A percentile compares a stretch with the other conserved stretches of the same genome.
Evolutionary conservation across 1,284 basidiomycete genomes (phyloP).

Genomic region (Testicularia cyperi): DNA sequence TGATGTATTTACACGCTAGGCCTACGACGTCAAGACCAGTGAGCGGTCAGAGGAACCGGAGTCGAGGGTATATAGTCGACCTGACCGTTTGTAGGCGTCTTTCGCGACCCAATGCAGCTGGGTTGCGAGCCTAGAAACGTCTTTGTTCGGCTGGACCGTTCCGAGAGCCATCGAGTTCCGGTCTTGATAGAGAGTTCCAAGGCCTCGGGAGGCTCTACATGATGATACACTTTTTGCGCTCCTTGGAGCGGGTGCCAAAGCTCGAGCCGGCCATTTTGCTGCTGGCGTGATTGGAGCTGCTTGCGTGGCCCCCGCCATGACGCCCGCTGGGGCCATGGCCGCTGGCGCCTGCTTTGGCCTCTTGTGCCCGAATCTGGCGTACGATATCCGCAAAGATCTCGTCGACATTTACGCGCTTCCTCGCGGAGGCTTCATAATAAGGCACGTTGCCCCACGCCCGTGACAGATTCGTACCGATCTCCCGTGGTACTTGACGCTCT

Average conservation of each 20-base stretch:
- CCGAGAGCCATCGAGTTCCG: too few relatives aligned
- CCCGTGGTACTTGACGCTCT: constrained; percentile 50
- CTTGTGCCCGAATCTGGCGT: constrained; percentile 45
- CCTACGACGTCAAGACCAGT: too few relatives aligned
- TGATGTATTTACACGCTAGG: too few relatives aligned
- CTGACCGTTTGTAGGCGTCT: too few relatives aligned
- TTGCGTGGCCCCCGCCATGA: constrained; percentile 1
- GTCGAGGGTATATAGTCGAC: too few relatives aligned
- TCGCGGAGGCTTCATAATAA: constrained; percentile 51
- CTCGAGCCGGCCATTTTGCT: constrained; percentile 7
- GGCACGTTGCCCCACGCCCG: constrained; percentile 54
- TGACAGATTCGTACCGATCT: constrained; percentile 51
- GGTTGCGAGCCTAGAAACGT: too few relatives aligned
- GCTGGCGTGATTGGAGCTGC: background rate
- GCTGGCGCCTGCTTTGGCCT: constrained; percentile 6
- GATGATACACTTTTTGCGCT: constrained; percentile 43
- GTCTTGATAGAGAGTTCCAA: too few relatives aligned
- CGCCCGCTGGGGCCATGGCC: too few relatives aligned
- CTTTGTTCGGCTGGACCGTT: too few relatives aligned
- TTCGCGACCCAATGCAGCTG: too few relatives aligned
- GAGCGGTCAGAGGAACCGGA: too few relatives aligned
- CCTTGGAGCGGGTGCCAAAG: constrained; percentile 5
- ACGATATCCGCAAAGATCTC: constrained; percentile 52
- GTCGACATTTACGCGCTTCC: constrained; percentile 52
- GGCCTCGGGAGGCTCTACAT: too few relatives aligned